phyloP scores from a whole-genome alignment of 805 yeast genomes.

The Yamadazyma insecticola region DNA sequence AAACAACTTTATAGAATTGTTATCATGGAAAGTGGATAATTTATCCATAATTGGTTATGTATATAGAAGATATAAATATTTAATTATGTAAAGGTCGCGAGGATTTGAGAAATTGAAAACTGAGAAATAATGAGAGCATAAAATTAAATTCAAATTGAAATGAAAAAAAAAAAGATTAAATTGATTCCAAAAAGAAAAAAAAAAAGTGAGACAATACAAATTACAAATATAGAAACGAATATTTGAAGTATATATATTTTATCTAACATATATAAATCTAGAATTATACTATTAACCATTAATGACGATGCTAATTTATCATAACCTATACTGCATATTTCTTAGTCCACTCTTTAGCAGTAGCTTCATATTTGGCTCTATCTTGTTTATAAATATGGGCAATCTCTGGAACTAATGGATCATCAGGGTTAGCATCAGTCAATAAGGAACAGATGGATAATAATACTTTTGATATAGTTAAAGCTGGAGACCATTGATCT shows the following conservation, averaged over 20 bases:
- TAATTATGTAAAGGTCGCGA: not conserved
- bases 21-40: conserved; percentile 32
- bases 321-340: conserved; percentile 72
- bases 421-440: conserved; percentile 98
- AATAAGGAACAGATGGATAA: conserved; percentile 91
- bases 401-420: conserved; percentile 97
- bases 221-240: too few species aligned
- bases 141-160: too few species aligned
- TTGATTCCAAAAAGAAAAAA: too few species aligned
- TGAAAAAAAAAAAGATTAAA: too few species aligned
- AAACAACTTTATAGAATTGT: conserved; percentile 27
- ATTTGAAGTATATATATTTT: too few species aligned
- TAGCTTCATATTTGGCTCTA: conserved; percentile 88
- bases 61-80: too few species aligned
- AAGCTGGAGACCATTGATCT: conserved; percentile 99
- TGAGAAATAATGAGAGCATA: too few species aligned
- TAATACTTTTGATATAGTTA: conserved; percentile 92
- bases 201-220: too few species aligned
- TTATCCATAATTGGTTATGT: conserved; percentile 33
- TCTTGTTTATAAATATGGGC: conserved; percentile 96
- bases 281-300: conserved; percentile 3
- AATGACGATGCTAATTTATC: conserved; percentile 5
- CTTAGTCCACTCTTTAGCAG: conserved; percentile 98
- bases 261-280: too few species aligned
- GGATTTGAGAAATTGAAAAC: too few species aligned